Evolutionary conservation across 1,284 basidiomycete genomes (phyloP).

Genomic region (Cystobasidium sp.): DNA sequence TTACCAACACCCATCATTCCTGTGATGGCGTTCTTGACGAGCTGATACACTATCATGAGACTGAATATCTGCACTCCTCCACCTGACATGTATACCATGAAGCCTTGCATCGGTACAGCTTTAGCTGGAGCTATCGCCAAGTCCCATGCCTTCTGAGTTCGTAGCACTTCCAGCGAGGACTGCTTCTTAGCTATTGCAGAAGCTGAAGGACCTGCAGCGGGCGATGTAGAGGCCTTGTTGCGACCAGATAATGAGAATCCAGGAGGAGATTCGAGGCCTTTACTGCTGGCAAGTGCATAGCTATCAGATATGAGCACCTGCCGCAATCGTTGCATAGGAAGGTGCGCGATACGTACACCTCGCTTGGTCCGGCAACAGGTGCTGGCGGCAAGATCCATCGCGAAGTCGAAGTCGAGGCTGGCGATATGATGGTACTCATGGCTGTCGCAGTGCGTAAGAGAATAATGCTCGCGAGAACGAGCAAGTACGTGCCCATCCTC

Average conservation of each 20-base stretch:
- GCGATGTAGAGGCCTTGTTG: background rate
- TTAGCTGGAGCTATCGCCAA: slow-evolving; percentile 54
- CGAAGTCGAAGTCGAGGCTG: no score
- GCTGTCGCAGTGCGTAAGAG: no score
- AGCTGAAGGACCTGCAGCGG: background rate
- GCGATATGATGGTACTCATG: no score
- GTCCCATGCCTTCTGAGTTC: slow-evolving; percentile 54
- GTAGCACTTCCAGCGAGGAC: slow-evolving; percentile 42
- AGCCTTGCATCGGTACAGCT: slow-evolving; percentile 55
- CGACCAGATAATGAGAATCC: background rate
- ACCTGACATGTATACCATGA: slow-evolving; percentile 57
- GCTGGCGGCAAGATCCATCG: no score
- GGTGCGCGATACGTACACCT: no score
- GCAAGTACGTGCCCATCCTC: no score
- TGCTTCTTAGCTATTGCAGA: slow-evolving; percentile 19
- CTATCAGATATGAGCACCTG: no score
- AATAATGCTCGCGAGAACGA: no score
- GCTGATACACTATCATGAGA: slow-evolving; percentile 54
- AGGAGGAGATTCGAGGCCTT: slow-evolving; percentile 8
- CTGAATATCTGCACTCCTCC: slow-evolving; percentile 55
- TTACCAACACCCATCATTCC: slow-evolving; percentile 52
- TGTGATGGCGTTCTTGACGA: slow-evolving; percentile 53
- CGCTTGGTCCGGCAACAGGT: no score
- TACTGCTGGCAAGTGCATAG: slow-evolving; percentile 1
- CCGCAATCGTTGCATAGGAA: no score